Percentiles rank a stretch among this genome's conserved stretches.
These are phyloP conservation scores for Stereum hirsutum DNA, from an alignment of 1,284 basidiomycete genomes.

Conservation along the genomic window DNA sequence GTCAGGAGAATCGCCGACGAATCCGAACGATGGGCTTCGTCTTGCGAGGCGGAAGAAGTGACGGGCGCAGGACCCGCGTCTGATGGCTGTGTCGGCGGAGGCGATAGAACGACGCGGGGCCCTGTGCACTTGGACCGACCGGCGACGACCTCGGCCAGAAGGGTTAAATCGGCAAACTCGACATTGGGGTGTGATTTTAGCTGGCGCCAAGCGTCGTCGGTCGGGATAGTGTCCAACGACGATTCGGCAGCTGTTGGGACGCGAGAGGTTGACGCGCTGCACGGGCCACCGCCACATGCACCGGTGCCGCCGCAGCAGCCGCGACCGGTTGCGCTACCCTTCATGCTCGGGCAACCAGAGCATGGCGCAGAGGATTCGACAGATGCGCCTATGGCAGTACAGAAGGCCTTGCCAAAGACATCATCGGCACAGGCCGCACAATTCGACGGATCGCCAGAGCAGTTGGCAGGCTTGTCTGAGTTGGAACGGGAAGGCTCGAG, in stretches of 20 bases:
- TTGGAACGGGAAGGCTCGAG: too few relatives aligned
- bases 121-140: slow-evolving; percentile 73
- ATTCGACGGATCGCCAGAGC: slow-evolving; percentile 56
- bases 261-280: slow-evolving; percentile 1
- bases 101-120: slow-evolving; percentile 58
- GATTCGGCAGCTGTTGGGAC: slow-evolving; percentile 9
- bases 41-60: too few relatives aligned
- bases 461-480: slow-evolving; percentile 24
- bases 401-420: slow-evolving; percentile 81
- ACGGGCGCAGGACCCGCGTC: too few relatives aligned
- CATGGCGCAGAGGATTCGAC: slow-evolving; percentile 39
- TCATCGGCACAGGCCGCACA: slow-evolving; percentile 76
- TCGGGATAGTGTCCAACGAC: slow-evolving; percentile 55
- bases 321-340: slow-evolving; percentile 1
- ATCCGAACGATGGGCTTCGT: too few relatives aligned
- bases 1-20: slow-evolving; percentile 37
- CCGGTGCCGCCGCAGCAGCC: slow-evolving; percentile 21
- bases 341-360: slow-evolving; percentile 38
- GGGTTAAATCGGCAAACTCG: slow-evolving; percentile 69
- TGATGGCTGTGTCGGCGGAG: slow-evolving; percentile 44
- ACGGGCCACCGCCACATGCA: slow-evolving; percentile 13
- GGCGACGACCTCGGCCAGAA: slow-evolving; percentile 84
- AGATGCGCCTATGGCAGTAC: slow-evolving; percentile 62
- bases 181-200: slow-evolving; percentile 86
- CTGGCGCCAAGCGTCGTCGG: slow-evolving; percentile 78